Evolutionary conservation across 2,329 filamentous ascomycete species (phyloP).

Genomic region (Fusarium scirpi): DNA sequence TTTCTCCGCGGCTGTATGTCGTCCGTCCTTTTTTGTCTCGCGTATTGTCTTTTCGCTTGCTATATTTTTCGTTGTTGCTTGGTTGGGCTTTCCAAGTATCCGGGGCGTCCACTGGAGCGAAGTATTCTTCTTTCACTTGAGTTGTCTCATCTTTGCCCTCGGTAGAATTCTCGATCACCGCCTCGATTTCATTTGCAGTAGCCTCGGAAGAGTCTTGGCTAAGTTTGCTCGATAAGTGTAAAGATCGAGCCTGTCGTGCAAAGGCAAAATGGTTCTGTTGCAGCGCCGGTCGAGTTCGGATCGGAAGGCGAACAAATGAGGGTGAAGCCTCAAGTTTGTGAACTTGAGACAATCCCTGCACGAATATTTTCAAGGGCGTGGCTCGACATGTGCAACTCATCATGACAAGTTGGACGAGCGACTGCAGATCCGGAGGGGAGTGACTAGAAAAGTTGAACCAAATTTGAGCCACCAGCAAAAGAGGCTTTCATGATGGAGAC

Average conservation of each 20-base stretch:
- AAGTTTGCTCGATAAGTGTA: conserved; percentile 39
- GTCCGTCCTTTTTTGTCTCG: not conserved
- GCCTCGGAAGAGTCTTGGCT: conserved; percentile 33
- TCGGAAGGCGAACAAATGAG: conserved; percentile 35
- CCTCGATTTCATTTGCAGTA: not conserved
- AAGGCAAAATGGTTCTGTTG: conserved; percentile 29
- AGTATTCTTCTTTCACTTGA: conserved; percentile 13
- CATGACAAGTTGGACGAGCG: conserved; percentile 23
- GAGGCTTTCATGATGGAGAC: conserved; percentile 39
- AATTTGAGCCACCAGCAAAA: conserved; percentile 28
- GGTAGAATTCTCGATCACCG: not conserved
- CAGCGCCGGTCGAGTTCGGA: conserved; percentile 17
- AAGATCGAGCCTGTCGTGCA: conserved; percentile 40
- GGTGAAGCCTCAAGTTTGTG: conserved; percentile 49
- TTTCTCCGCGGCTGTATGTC: not conserved
- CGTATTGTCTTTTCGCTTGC: not conserved
- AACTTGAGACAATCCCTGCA: conserved; percentile 59
- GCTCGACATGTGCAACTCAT: conserved; percentile 65
- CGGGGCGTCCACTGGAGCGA: not conserved
- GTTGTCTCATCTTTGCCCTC: conserved; percentile 3
- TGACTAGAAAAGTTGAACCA: conserved; percentile 42
- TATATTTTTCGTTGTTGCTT: not conserved
- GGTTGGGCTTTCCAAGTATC: conserved; percentile 23
- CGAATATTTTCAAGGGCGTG: conserved; percentile 60
- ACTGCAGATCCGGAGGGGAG: conserved; percentile 1